Evolutionary conservation across 345 rosid species (phyloP), one percentile per base, ranked within the genome.

Genomic region (Adansonia digitata): DNA sequence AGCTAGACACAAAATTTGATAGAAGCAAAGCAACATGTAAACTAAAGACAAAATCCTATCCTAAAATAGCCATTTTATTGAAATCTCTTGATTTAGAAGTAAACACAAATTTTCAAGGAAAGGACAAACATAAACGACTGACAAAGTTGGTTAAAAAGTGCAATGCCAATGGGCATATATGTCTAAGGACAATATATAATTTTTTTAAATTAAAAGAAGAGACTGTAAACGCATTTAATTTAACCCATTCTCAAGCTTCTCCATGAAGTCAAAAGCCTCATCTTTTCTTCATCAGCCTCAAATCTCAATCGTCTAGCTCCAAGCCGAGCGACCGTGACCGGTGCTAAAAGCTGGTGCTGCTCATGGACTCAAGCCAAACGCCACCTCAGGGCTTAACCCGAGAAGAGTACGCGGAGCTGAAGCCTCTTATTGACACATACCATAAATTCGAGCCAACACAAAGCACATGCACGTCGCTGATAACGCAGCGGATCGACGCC

Each of bases 401-500:
- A 2, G 86, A 86, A 48, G 94, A 93, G 69, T 83, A 84, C 45
- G 43, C 66, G 22, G 81, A 78, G 60, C 90, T 91, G 12, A 83
- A 83, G 71, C 84, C 84, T 6, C 70, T 91, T 18, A 87, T 93
- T 59, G 81, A 83, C 17, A 77, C 83, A 3, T 88, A 87, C 84
- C 97, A 91, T 79, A 83, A 62, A 31, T 88, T 89, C 59, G 89
- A 89, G 31, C 75, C 83, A 1, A 22, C 66, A 9, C 83, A 86
- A 2, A 85, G 75, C 85, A 83, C 92, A 20, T 91, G 93, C 92
- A 86, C 91, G 0, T 90, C 95, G 20, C 84, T 91, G 18, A 84
- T 93, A 67, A 85, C 92, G 2, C 98, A 91, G 61, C 85, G 88
- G 29, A 90, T 93, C 62, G 87, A 93, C 10, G 91, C 94, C 0